Conservation (phyloP, 1,139 yeast species). For the Hemisphaericaspora subhashii region DNA sequence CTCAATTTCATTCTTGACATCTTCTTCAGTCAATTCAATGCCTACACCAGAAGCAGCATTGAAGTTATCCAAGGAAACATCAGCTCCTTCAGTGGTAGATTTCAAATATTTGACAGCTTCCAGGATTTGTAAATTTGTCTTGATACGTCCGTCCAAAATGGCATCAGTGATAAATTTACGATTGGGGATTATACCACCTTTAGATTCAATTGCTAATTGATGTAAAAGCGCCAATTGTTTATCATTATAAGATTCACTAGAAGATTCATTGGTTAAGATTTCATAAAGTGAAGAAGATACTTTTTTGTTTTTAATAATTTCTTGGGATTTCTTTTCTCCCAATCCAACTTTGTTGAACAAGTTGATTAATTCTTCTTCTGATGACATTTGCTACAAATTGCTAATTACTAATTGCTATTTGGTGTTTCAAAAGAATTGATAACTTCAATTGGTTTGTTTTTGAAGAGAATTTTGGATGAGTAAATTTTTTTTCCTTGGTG, state of each 20-base stretch:
- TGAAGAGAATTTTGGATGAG: too few species aligned
- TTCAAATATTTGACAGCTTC: slow-evolving; percentile 80
- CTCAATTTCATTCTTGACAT: slow-evolving; percentile 58
- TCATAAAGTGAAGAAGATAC: slow-evolving; percentile 69
- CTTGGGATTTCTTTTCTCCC: slow-evolving; percentile 67
- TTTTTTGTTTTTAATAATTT: slow-evolving; percentile 80
- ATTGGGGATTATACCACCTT: slow-evolving; percentile 43
- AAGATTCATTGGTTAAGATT: slow-evolving; percentile 46
- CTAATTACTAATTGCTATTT: background rate
- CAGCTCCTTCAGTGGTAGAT: slow-evolving; percentile 38
- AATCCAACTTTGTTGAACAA: slow-evolving; percentile 66
- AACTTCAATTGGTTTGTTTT: too few species aligned
- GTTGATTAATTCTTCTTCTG: slow-evolving; percentile 29
- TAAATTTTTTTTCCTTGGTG: too few species aligned
- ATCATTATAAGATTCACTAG: slow-evolving; percentile 28
- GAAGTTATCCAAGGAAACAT: slow-evolving; percentile 44
- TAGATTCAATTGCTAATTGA: slow-evolving; percentile 68
- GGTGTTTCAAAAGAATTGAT: too few species aligned
- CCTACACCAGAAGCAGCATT: slow-evolving; percentile 81
- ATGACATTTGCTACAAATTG: background rate
- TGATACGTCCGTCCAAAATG: slow-evolving; percentile 63
- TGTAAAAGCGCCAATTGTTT: slow-evolving; percentile 68
- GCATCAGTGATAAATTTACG: slow-evolving; percentile 57
- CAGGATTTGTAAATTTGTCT: slow-evolving; percentile 68
- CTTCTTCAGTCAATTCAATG: slow-evolving; percentile 61